phyloP scores from a whole-genome alignment of 2,329 filamentous ascomycete genomes.

The Xylariaceae sp. region DNA sequence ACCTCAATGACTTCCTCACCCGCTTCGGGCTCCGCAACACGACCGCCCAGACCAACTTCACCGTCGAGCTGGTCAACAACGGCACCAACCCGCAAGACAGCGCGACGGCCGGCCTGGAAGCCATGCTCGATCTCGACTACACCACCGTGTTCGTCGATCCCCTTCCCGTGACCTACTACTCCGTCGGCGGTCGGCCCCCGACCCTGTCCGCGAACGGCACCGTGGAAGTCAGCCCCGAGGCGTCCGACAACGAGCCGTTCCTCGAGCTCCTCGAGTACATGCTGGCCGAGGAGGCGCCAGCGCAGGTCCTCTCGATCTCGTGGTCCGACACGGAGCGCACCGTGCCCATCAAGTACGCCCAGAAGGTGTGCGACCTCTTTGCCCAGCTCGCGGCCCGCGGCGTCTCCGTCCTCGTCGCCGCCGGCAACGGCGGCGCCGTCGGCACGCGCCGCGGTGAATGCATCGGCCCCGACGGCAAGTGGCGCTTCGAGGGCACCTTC shows the following conservation, averaged over 20 bases:
- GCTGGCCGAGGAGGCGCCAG: not conserved
- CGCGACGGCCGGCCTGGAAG: slow-evolving; percentile 37
- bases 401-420: slow-evolving; percentile 56
- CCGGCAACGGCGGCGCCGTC: slow-evolving; percentile 54
- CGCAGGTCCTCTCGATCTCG: not conserved
- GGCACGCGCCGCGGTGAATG: slow-evolving; percentile 44
- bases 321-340: slow-evolving; percentile 42
- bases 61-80: slow-evolving; percentile 37
- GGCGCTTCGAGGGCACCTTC: slow-evolving; percentile 46
- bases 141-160: slow-evolving; percentile 37
- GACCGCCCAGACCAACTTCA: slow-evolving; percentile 34
- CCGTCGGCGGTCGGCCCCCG: not conserved
- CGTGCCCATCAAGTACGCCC: slow-evolving; percentile 53
- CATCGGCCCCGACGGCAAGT: slow-evolving; percentile 42
- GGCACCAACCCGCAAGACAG: slow-evolving; percentile 38
- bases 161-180: not conserved
- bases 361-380: slow-evolving; percentile 55
- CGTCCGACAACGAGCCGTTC: slow-evolving; percentile 61
- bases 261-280: slow-evolving; percentile 59
- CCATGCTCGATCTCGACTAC: slow-evolving; percentile 46
- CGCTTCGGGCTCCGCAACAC: slow-evolving; percentile 21
- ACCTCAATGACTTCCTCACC: slow-evolving; percentile 34
- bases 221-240: slow-evolving; percentile 28
- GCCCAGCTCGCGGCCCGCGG: slow-evolving; percentile 60
- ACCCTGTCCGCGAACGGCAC: slow-evolving; percentile 32